These are phyloP conservation scores for Cryomyces minteri DNA, from an alignment of 495 filamentous ascomycete genomes.

Conservation along the genomic window DNA sequence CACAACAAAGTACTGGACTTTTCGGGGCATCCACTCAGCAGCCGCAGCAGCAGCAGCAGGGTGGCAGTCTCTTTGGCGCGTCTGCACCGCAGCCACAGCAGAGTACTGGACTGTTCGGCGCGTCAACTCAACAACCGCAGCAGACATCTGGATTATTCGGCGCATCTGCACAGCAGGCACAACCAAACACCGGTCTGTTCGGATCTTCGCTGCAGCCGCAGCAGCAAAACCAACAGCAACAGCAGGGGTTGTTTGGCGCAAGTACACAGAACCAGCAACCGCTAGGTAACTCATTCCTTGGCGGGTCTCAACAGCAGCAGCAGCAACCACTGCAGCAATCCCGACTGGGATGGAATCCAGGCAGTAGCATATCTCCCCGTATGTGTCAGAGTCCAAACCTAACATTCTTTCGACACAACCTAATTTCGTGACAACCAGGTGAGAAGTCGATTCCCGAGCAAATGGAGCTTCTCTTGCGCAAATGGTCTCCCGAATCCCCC, in stretches of 20 bases:
- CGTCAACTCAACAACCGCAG: slow-evolving; percentile 7
- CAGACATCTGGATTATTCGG: slow-evolving; percentile 15
- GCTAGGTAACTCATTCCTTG: not conserved
- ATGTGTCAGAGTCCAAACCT: too few species aligned
- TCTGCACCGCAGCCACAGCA: slow-evolving; percentile 8
- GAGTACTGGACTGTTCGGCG: slow-evolving; percentile 6
- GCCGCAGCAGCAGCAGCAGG: slow-evolving; percentile 10
- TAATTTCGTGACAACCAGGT: slow-evolving; percentile 17
- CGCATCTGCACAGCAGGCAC: slow-evolving; percentile 11
- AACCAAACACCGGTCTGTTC: slow-evolving; percentile 6
- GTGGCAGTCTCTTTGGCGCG: slow-evolving; percentile 5
- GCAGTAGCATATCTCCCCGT: not conserved
- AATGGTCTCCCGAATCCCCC: slow-evolving; percentile 61
- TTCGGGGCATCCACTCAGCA: not conserved
- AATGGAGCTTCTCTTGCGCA: slow-evolving; percentile 54
- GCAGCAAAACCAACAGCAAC: slow-evolving; percentile 23
- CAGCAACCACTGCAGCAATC: slow-evolving; percentile 9
- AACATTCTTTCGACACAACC: too few species aligned
- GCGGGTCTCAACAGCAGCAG: slow-evolving; percentile 7
- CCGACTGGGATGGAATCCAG: not conserved
- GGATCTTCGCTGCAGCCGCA: slow-evolving; percentile 7
- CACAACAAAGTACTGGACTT: too few species aligned
- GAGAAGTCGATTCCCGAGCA: slow-evolving; percentile 78
- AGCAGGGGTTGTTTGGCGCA: slow-evolving; percentile 12
- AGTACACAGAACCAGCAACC: slow-evolving; percentile 4